These are phyloP conservation scores for Xylaria longipes DNA, from an alignment of 495 filamentous ascomycete genomes.

Conservation along the genomic window DNA sequence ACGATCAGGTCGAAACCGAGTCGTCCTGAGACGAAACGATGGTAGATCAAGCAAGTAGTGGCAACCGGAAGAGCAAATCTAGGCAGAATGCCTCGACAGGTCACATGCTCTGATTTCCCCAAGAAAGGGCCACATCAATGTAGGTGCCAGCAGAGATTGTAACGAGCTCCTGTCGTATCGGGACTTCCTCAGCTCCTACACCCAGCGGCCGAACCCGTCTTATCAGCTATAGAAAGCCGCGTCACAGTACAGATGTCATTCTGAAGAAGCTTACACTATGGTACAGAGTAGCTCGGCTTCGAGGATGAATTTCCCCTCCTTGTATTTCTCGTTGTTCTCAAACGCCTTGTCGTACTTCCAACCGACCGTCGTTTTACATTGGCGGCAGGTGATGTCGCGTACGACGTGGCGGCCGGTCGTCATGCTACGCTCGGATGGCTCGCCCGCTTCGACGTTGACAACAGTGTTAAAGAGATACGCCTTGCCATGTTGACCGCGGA, in stretches of 20 bases:
- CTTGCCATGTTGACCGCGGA: conserved; percentile 98
- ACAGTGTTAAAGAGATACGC: conserved; percentile 95
- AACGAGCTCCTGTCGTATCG: too few relatives aligned
- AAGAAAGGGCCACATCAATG: neutral
- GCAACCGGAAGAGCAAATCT: neutral
- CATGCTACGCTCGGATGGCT: conserved; percentile 93
- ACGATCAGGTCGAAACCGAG: neutral
- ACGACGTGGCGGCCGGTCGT: conserved; percentile 96
- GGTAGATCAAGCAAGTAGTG: neutral
- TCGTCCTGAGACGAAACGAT: neutral
- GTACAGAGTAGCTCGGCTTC: conserved; percentile 89
- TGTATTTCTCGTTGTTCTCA: conserved; percentile 92
- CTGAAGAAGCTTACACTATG: conserved; percentile 48
- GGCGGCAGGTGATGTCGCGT: conserved; percentile 85
- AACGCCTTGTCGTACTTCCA: conserved; percentile 99
- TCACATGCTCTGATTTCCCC: neutral
- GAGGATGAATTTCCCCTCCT: conserved; percentile 97
- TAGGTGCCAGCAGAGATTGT: neutral
- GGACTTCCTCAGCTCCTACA: neutral
- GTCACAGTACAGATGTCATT: neutral
- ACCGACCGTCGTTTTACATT: conserved; percentile 90
- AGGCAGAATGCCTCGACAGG: neutral
- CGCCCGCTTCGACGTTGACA: conserved; percentile 83
- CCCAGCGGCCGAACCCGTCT: neutral
- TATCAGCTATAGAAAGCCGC: conserved; percentile 1